Conservation (phyloP, 108 stramenopile genomes). For the Pseudonitzschia pungens region DNA sequence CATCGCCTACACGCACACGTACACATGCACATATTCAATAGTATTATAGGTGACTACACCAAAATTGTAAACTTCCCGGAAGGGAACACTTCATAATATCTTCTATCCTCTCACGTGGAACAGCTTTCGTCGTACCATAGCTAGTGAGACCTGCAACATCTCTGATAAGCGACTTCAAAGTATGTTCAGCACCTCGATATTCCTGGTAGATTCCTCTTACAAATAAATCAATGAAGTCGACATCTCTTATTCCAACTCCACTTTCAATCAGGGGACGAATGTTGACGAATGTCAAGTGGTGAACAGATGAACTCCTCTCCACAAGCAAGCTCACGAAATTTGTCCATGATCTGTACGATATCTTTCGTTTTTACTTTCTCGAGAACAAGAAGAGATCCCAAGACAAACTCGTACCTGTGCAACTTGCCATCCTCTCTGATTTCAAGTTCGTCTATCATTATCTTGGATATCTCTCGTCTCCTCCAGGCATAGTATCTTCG, state of each 20-base stretch:
- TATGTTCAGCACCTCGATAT: too few species aligned
- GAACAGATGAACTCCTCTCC: constrained; percentile 35
- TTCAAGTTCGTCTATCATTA: constrained; percentile 39
- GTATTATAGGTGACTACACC: too few species aligned
- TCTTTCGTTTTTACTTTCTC: constrained; percentile 42
- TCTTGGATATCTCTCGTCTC: constrained; percentile 42
- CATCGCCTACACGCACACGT: too few species aligned
- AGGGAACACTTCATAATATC: too few species aligned
- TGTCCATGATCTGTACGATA: constrained; percentile 53
- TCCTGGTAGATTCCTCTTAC: too few species aligned
- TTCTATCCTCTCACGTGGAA: too few species aligned
- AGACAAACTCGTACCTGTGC: constrained; percentile 59
- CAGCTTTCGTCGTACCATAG: too few species aligned
- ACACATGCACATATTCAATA: too few species aligned
- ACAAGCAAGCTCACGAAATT: constrained; percentile 49
- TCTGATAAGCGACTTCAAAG: too few species aligned
- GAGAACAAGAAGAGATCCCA: constrained; percentile 52
- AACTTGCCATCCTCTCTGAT: constrained; percentile 34
- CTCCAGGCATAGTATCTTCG: constrained; percentile 47
- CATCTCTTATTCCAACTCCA: not conserved
- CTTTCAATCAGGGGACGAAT: not conserved
- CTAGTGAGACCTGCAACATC: too few species aligned
- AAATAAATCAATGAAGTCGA: constrained; percentile 6
- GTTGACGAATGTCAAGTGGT: not conserved
- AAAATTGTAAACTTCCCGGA: too few species aligned